Evolutionary conservation across 2,329 filamentous ascomycete species (phyloP), one percentile per base, ranked within the genome.

Genomic region (Diplodia scrobiculata): DNA sequence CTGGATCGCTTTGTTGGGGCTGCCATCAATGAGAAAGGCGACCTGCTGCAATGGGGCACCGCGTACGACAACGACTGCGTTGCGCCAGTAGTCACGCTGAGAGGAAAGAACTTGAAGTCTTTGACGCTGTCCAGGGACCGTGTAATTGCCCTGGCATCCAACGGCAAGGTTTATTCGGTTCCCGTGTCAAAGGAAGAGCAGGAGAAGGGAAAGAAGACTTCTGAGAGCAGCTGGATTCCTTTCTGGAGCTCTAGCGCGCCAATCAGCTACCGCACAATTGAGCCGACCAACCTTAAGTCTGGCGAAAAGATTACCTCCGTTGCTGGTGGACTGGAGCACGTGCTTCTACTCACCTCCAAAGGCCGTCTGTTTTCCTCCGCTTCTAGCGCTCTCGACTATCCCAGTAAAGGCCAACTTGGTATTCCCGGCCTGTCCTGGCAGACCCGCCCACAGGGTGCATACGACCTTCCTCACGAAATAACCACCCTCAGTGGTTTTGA

Each of bases 341-440:
- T 89, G 36, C 83, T 98, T 0, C 83, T 99, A 59, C 83, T 97
- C 68, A 97, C 94, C 0, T 92, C 87, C 54, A 86, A 85, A 63
- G 95, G 95, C 0, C 90, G 94, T 48, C 85, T 98, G 38, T 98
- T 96, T 78, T 91, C 93, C 2, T 89, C 91, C n/a, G 94, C 91
- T 1, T 88, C 92, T 2, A 92, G 90, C 68, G 88, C 88, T 19
- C 85, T 90, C 66, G 84, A 87, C 62, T 98, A 90, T 74, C 95
- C 95, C 0, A 85, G 86, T 2, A 89, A 86, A 73, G 95, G 95
- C 5, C 93, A 99, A 78, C 85, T 98, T 59, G 95, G 95, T 54
- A 83, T 98, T 27, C 89, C 92, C 0, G 92, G 91, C 0, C 79
- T 98, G 52, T 90, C 84, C 14, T 98, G 91, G 91, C 80, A 83